Conservation (phyloP, 768 basidiomycete species). For the Hypsizygus marmoreus region DNA sequence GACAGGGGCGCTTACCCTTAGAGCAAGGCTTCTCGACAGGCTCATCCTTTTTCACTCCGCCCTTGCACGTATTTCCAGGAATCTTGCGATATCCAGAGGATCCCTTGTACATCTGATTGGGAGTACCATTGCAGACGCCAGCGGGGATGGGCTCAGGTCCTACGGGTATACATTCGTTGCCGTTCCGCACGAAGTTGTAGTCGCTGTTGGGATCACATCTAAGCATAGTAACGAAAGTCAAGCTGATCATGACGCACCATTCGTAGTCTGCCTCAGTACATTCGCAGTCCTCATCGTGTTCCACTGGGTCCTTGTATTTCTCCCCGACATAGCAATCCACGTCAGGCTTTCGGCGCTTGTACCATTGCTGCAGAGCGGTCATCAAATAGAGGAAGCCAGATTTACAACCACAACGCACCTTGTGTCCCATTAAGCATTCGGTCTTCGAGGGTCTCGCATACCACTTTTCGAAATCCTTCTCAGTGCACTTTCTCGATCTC, state of each 20-base stretch:
- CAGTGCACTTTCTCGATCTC: constrained; percentile 65
- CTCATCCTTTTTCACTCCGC: constrained; percentile 72
- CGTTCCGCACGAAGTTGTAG: constrained; percentile 83
- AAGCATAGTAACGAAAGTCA: neutral
- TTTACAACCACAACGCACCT: constrained; percentile 46
- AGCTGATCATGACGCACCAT: constrained; percentile 56
- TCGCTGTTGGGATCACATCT: constrained; percentile 51
- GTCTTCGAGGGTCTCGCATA: constrained; percentile 67
- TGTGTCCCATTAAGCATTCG: constrained; percentile 94
- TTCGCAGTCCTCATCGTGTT: constrained; percentile 77
- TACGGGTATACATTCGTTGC: constrained; percentile 73
- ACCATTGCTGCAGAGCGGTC: constrained; percentile 79
- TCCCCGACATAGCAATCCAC: constrained; percentile 89
- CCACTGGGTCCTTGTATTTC: constrained; percentile 86
- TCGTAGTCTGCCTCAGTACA: constrained; percentile 92
- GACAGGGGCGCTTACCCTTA: constrained; percentile 54
- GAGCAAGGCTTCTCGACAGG: constrained; percentile 75
- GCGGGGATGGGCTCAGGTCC: constrained; percentile 89
- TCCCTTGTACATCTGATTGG: constrained; percentile 70
- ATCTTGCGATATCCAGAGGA: constrained; percentile 93
- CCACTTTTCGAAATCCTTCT: constrained; percentile 84
- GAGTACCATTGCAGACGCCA: constrained; percentile 59
- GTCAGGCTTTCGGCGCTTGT: constrained; percentile 76
- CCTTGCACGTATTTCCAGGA: constrained; percentile 86
- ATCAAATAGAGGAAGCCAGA: neutral